phyloP scores from a whole-genome alignment of 495 filamentous ascomycete species.

The Annulohypoxylon bovei region DNA sequence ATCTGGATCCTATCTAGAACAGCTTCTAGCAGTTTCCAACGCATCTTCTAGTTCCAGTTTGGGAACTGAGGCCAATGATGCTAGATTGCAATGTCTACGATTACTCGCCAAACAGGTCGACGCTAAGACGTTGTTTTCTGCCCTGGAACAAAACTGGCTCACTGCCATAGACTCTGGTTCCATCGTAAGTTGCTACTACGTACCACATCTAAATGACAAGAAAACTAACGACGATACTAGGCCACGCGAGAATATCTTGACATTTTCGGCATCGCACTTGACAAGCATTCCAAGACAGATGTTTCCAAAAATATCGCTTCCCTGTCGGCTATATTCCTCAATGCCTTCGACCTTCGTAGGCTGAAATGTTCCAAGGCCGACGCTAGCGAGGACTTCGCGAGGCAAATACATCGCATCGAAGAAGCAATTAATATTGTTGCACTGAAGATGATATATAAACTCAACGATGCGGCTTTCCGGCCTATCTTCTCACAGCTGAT shows the following conservation, averaged over 20 bases:
- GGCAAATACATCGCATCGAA: conserved; percentile 70
- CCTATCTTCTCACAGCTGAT: conserved; percentile 85
- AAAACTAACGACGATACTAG: conserved; percentile 50
- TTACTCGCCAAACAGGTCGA: conserved; percentile 78
- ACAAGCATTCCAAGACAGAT: conserved; percentile 77
- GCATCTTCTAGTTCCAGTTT: conserved; percentile 69
- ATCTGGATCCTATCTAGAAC: conserved; percentile 74
- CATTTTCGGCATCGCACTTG: conserved; percentile 71
- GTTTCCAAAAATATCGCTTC: conserved; percentile 73
- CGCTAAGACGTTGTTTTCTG: conserved; percentile 69
- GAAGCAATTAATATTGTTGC: conserved; percentile 69
- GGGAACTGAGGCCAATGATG: conserved; percentile 67
- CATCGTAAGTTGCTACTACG: conserved; percentile 57
- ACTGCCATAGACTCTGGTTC: conserved; percentile 68
- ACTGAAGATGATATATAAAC: conserved; percentile 92
- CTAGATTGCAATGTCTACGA: conserved; percentile 72
- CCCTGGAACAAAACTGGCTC: conserved; percentile 75
- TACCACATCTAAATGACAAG: neutral
- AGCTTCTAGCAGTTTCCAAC: conserved; percentile 73
- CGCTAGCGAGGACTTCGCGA: conserved; percentile 54
- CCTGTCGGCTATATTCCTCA: conserved; percentile 76
- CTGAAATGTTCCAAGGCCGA: conserved; percentile 50
- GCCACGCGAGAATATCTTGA: conserved; percentile 74
- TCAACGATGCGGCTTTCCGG: conserved; percentile 96
- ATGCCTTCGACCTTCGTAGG: conserved; percentile 76